A percentile compares a stretch with the other conserved stretches of the same genome.
phyloP scores from a whole-genome alignment of 2,329 filamentous ascomycete species.

The Leptographium lundbergii region DNA sequence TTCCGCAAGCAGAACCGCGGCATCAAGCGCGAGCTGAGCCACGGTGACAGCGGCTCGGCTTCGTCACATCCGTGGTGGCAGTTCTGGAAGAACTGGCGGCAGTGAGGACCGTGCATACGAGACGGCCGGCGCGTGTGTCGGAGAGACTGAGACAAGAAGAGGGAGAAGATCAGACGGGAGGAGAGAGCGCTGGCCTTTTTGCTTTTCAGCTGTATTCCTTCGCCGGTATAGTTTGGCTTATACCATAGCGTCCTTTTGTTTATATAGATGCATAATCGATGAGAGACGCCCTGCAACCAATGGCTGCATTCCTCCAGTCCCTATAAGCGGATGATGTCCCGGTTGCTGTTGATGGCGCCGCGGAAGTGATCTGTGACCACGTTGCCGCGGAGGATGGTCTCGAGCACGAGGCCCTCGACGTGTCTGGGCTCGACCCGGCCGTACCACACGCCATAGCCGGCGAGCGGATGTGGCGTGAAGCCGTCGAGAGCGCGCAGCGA shows the following conservation, averaged over 20 bases:
- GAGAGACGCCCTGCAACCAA: not conserved
- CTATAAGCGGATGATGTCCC: slow-evolving; percentile 39
- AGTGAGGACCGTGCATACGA: not conserved
- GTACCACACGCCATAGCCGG: slow-evolving; percentile 70
- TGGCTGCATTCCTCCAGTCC: not conserved
- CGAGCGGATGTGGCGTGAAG: slow-evolving; percentile 41
- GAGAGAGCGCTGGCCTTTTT: not conserved
- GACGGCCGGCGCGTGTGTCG: not conserved
- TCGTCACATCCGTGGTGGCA: slow-evolving; percentile 37
- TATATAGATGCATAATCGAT: not conserved
- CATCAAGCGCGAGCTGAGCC: slow-evolving; percentile 25
- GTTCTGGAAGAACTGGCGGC: slow-evolving; percentile 40
- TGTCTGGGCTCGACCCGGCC: slow-evolving; percentile 63
- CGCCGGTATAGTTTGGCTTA: not conserved
- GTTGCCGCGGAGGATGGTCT: slow-evolving; percentile 55
- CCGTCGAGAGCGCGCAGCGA: slow-evolving; percentile 25
- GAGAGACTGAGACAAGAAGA: not conserved
- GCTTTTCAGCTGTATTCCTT: not conserved
- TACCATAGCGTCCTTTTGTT: not conserved
- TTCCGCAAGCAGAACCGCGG: slow-evolving; percentile 42
- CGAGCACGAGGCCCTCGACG: slow-evolving; percentile 61
- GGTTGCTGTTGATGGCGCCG: slow-evolving; percentile 48
- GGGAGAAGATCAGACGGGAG: too few relatives aligned
- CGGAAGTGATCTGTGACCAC: slow-evolving; percentile 61
- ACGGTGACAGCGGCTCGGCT: slow-evolving; percentile 17